phyloP scores from a whole-genome alignment of 2,329 filamentous ascomycete genomes.

The Arthrobotrys musiformis region DNA sequence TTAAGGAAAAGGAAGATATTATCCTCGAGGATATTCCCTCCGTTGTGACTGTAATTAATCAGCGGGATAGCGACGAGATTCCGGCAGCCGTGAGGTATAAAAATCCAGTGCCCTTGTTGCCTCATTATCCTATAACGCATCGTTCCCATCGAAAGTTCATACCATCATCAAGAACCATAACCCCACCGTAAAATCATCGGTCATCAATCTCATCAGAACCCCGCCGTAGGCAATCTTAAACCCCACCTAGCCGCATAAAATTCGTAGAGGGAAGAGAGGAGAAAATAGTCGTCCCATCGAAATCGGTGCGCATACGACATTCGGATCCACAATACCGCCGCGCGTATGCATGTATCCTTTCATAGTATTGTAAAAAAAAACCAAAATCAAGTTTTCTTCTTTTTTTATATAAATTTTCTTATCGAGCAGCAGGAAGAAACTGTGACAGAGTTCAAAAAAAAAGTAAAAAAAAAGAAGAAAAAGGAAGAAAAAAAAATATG shows the following conservation, averaged over 20 bases:
- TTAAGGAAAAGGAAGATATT: too few relatives aligned
- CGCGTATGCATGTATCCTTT: too few relatives aligned
- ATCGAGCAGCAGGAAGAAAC: conserved; percentile 40
- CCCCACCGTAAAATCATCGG: neutral
- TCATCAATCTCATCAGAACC: neutral
- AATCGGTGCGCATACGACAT: too few relatives aligned
- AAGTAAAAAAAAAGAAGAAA: conserved; percentile 22
- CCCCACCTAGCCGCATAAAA: too few relatives aligned
- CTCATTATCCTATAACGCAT: too few relatives aligned
- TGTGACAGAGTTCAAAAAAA: conserved; percentile 41
- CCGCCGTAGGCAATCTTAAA: too few relatives aligned
- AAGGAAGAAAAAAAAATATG: neutral
- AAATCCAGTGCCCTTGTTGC: too few relatives aligned
- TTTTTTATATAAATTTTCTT: conserved; percentile 51
- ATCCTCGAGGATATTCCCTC: too few relatives aligned
- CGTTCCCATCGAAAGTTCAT: too few relatives aligned
- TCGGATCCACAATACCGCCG: neutral
- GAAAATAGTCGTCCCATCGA: neutral
- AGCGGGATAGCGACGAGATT: too few relatives aligned
- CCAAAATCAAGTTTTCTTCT: conserved; percentile 30
- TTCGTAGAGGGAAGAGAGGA: neutral
- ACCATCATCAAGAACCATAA: neutral
- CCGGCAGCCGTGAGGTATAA: too few relatives aligned
- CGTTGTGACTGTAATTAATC: too few relatives aligned
- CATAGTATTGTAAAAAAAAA: conserved; percentile 8